These are phyloP conservation scores for Panellus pusillus DNA, from an alignment of 768 basidiomycete genomes.

Conservation along the genomic window DNA sequence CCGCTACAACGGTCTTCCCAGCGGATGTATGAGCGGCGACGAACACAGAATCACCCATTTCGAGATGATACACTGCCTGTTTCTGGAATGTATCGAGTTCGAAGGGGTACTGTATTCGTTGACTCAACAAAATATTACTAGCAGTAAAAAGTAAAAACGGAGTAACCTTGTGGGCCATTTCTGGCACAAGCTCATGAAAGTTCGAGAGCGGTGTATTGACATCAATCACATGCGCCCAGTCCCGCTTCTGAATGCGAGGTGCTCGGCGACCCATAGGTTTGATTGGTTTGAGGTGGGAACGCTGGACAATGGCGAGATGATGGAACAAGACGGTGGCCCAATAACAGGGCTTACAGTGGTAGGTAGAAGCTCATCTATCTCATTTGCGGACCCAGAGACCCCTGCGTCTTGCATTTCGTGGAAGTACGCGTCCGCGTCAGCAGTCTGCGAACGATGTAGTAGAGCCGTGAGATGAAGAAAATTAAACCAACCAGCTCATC, in stretches of 20 bases:
- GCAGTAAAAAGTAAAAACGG: background rate
- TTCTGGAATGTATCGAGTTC: slow-evolving; percentile 98
- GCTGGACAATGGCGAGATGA: slow-evolving; percentile 33
- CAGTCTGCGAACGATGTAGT: slow-evolving; percentile 3
- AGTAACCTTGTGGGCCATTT: slow-evolving; percentile 88
- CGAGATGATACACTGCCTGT: slow-evolving; percentile 96
- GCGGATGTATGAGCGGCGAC: slow-evolving; percentile 99
- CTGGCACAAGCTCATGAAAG: slow-evolving; percentile 90
- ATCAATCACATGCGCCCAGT: slow-evolving; percentile 98
- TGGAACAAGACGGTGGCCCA: background rate
- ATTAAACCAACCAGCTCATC: slow-evolving; percentile 14
- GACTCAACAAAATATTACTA: background rate
- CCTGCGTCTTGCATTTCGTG: slow-evolving; percentile 16
- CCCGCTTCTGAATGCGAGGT: slow-evolving; percentile 70
- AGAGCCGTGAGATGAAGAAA: background rate
- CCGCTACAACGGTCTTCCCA: slow-evolving; percentile 98
- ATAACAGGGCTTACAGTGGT: slow-evolving; percentile 53
- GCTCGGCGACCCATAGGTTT: slow-evolving; percentile 40
- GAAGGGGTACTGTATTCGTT: slow-evolving; percentile 81
- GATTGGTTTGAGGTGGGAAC: slow-evolving; percentile 57
- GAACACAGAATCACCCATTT: slow-evolving; percentile 96
- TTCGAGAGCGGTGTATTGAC: slow-evolving; percentile 87
- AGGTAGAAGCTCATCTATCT: slow-evolving; percentile 22
- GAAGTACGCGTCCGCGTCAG: slow-evolving; percentile 17
- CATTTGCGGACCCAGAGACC: background rate